Base-by-base conservation (phyloP, 805 yeast genomes). In the Brettanomyces custersianus region DNA sequence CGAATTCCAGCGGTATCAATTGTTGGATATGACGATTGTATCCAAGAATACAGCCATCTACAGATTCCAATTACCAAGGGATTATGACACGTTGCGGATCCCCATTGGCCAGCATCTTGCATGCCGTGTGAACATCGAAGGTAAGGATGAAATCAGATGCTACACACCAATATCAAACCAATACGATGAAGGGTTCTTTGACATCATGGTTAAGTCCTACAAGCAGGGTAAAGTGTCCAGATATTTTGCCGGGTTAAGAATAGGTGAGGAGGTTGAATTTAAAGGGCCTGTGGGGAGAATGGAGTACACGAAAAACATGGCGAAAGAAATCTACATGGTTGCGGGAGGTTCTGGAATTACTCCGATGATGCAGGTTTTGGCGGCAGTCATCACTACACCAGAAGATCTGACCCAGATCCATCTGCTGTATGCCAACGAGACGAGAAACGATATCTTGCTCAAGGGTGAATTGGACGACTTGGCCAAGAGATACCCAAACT, bases 291-390 rank as follows among this genome's bases (percentile, higher is more conserved):
- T 81, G 34, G 92, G 94, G 12, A 69, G 78, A 53, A 74, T 83
- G 57, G 56, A 72, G 23, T 80, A 79, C 53, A 39, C 50, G 28
- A 46, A 68, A 19, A 80, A 80, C 51, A 70, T 74, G 63, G 79
- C 76, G 28, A 70, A 70, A 41, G 72, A 76, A 40, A 65, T 83
- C 39, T 76, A 77, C 15, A 67, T 83, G 62, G 66, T 83, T 46
- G 90, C 88, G 6, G 94, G 92, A 46, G 94, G 94, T 15, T 75
- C 90, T 0, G 94, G 96, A 35, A 80, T 88, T 43, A 85, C 96
- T 7, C 96, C 96, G 26, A 77, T 85, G 60, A 68, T 82, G 51
- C 94, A 87, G 60, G 80, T 88, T 12, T 65, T 83, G 35, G 77
- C 82, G 41, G 72, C 72, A 40, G 67, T 81, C 34, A 72, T 80